These are phyloP conservation scores for Candida broadrunensis DNA, from an alignment of 805 yeast genomes.

Conservation along the genomic window DNA sequence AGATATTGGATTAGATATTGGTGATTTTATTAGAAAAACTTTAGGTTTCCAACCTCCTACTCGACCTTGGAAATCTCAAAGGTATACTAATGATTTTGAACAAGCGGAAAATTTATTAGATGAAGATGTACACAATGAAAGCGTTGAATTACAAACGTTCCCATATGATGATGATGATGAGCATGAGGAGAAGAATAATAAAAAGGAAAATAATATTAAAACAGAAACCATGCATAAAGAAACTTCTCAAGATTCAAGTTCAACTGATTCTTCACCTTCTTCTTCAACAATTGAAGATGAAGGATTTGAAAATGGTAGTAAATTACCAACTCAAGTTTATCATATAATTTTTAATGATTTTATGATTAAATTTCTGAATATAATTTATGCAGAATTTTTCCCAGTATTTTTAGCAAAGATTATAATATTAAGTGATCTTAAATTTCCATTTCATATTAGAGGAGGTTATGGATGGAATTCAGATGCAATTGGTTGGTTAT, in stretches of 20 bases:
- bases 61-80: slow-evolving; percentile 2
- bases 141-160: not conserved
- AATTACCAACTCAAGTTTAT: slow-evolving; percentile 17
- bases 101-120: not conserved
- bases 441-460: slow-evolving; percentile 45
- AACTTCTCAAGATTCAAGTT: not conserved
- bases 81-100: not conserved
- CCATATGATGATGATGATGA: not conserved
- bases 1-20: slow-evolving; percentile 14
- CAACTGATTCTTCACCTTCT: not conserved
- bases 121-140: not conserved
- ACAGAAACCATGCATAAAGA: not conserved
- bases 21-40: slow-evolving; percentile 4
- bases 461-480: slow-evolving; percentile 55
- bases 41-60: not conserved
- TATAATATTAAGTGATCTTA: slow-evolving; percentile 17
- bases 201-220: not conserved
- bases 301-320: not conserved
- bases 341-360: slow-evolving; percentile 33
- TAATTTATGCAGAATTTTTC: slow-evolving; percentile 50
- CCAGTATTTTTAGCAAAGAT: slow-evolving; percentile 49
- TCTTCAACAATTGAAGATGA: not conserved
- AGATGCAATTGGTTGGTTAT: slow-evolving; percentile 43
- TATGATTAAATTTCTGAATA: slow-evolving; percentile 40
- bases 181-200: not conserved